Conservation (phyloP, 345 rosid species). For the Heritiera littoralis region DNA sequence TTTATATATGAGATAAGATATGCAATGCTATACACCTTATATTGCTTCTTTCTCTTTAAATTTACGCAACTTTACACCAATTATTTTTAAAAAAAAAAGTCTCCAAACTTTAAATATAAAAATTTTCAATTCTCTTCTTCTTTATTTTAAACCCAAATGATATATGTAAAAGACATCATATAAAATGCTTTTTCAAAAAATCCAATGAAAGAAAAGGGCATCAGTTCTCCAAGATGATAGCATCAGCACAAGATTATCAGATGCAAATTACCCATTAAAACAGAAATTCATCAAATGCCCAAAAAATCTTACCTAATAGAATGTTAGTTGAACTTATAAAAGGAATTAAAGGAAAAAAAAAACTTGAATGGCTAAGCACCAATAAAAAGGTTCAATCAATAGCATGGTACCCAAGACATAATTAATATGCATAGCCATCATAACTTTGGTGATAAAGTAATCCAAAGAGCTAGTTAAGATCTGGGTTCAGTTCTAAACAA, state of each 20-base stretch:
- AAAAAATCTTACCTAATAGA: not conserved
- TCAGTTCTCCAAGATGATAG: not conserved
- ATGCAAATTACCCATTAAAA: constrained; percentile 49
- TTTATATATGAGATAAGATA: too few relatives aligned
- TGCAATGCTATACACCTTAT: too few relatives aligned
- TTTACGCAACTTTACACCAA: not conserved
- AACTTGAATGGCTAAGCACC: not conserved
- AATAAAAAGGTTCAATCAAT: not conserved
- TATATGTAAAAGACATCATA: not conserved
- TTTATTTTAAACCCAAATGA: not conserved
- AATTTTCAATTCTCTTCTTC: not conserved
- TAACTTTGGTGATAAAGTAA: not conserved
- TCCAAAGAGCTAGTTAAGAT: not conserved
- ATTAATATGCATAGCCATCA: not conserved
- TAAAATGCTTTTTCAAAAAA: not conserved
- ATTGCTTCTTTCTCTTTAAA: not conserved
- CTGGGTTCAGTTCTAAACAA: not conserved
- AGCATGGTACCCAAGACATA: not conserved
- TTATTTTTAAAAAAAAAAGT: not conserved
- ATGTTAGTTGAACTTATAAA: not conserved
- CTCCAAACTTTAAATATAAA: not conserved
- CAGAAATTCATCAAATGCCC: constrained; percentile 36
- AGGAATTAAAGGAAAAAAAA: not conserved
- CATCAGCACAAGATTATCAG: constrained; percentile 36
- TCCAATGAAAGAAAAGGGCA: not conserved